These are phyloP conservation scores for Casuarina equisetifolia DNA, from an alignment of 306 rosid species.

Conservation along the genomic window DNA sequence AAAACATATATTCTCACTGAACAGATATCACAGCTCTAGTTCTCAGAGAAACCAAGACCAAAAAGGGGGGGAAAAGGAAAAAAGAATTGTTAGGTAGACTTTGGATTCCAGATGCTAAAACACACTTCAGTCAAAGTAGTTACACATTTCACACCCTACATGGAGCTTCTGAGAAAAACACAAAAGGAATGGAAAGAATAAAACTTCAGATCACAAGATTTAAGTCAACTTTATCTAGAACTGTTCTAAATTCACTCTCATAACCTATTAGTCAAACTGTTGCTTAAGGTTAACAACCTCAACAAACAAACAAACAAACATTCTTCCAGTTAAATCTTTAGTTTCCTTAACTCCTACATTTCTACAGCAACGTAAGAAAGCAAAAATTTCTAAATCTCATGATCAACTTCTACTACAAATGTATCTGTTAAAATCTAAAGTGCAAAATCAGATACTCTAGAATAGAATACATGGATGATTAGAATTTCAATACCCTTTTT, in stretches of 20 bases:
- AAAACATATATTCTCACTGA: not conserved
- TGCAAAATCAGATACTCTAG: not conserved
- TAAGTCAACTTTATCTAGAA: conserved; percentile 16
- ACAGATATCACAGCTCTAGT: not conserved
- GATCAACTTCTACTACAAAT: not conserved
- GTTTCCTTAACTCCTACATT: conserved; percentile 2
- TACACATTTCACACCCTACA: conserved; percentile 44
- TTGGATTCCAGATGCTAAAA: conserved; percentile 31
- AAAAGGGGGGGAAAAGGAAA: not conserved
- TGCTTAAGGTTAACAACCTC: not conserved
- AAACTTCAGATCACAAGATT: conserved; percentile 21
- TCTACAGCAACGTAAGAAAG: conserved; percentile 22
- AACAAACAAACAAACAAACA: conserved; percentile 1
- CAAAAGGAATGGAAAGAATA: conserved; percentile 23
- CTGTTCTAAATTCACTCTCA: conserved; percentile 22
- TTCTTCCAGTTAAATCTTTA: not conserved
- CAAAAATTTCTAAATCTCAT: conserved; percentile 4
- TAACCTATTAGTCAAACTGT: conserved; percentile 8
- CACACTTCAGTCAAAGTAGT: conserved; percentile 41
- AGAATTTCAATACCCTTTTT: not conserved
- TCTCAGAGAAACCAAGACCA: conserved; percentile 1
- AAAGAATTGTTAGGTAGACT: conserved; percentile 6
- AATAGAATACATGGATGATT: not conserved
- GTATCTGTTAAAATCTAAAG: not conserved
- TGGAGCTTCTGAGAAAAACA: conserved; percentile 53